Conservation (phyloP, 2,329 filamentous ascomycete genomes). For the Aspergillus luchuensis region DNA sequence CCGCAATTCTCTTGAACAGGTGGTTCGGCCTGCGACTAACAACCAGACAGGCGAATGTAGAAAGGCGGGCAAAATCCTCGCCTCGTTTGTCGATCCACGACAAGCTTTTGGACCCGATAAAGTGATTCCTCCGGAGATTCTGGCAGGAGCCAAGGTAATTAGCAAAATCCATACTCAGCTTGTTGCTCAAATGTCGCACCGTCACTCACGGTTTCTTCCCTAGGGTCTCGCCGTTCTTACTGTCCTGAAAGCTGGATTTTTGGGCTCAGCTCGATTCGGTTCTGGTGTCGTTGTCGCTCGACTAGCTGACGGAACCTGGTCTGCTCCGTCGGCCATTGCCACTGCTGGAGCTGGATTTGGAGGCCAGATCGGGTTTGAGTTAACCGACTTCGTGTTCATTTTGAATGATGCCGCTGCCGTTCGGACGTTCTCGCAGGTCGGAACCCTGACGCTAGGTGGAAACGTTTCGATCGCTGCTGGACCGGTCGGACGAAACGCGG, state of each 20-base stretch:
- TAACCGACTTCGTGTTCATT: conserved; percentile 85
- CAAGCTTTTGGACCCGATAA: conserved; percentile 96
- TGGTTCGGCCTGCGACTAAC: conserved; percentile 13
- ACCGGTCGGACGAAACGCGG: conserved; percentile 89
- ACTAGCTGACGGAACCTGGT: conserved; percentile 52
- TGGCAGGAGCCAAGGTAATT: conserved; percentile 83
- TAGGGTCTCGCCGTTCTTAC: conserved; percentile 54
- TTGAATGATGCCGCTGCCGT: conserved; percentile 89
- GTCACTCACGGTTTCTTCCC: conserved; percentile 15
- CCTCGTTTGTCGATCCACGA: conserved; percentile 89
- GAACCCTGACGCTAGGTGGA: conserved; percentile 87
- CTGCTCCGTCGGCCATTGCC: conserved; percentile 52
- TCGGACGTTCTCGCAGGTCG: conserved; percentile 89
- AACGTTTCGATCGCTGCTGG: conserved; percentile 96
- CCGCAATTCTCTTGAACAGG: conserved; percentile 32
- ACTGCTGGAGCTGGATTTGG: conserved; percentile 53
- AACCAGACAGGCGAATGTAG: conserved; percentile 79
- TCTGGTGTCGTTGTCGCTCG: conserved; percentile 54
- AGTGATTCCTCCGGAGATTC: conserved; percentile 86
- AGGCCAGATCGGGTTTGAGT: conserved; percentile 54
- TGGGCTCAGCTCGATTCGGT: conserved; percentile 53
- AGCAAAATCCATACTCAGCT: not conserved
- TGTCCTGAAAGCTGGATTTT: conserved; percentile 53
- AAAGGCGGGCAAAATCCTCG: conserved; percentile 93
- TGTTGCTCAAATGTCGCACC: not conserved